Evolutionary conservation across 2,329 filamentous ascomycete genomes (phyloP).

Genomic region (Alternaria sp.): DNA sequence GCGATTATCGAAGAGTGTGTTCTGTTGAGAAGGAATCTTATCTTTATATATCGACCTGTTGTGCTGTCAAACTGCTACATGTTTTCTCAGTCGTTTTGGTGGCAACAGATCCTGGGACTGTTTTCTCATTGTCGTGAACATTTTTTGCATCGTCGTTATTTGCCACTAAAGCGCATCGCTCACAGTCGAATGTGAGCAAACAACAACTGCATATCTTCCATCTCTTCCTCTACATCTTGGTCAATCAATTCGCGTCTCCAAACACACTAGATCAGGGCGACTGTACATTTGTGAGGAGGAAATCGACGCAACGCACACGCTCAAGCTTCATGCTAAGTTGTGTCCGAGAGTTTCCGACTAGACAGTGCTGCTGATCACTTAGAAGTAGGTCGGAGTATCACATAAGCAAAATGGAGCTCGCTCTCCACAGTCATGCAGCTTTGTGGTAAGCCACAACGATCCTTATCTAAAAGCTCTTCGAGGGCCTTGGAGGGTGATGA

Average conservation of each 20-base stretch:
- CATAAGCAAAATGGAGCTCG: not conserved
- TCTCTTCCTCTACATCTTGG: not conserved
- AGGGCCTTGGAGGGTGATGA: not conserved
- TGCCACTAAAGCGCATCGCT: not conserved
- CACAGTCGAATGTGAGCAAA: not conserved
- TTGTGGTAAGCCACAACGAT: not conserved
- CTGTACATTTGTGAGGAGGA: not conserved
- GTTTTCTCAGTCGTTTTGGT: not conserved
- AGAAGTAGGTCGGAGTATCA: not conserved
- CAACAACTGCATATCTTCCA: not conserved
- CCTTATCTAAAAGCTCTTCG: not conserved
- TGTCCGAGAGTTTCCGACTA: not conserved
- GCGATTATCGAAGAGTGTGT: not conserved
- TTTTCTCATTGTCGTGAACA: not conserved
- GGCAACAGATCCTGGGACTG: not conserved
- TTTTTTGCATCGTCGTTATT: not conserved
- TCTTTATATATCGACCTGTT: not conserved
- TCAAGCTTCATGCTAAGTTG: not conserved
- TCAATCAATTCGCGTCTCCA: not conserved
- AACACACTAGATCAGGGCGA: not conserved
- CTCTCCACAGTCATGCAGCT: not conserved
- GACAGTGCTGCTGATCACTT: not conserved
- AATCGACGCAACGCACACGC: not conserved
- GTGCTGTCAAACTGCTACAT: not conserved
- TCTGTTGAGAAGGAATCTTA: not conserved